Conservation (phyloP, 1,284 basidiomycete genomes). For the Tilletia indica region DNA sequence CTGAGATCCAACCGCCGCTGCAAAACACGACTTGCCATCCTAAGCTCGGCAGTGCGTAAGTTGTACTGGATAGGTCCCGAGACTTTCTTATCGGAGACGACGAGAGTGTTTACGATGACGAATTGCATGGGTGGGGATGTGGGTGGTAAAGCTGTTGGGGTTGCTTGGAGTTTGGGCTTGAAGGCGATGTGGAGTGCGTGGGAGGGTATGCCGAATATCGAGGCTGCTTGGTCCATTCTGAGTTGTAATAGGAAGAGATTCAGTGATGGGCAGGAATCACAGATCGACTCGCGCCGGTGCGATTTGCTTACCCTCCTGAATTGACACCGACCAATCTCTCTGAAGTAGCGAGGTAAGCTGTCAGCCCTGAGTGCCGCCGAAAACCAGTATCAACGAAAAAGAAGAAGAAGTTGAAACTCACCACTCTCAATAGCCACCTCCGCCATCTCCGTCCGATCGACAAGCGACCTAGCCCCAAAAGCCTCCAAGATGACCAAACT, state of each 20-base stretch:
- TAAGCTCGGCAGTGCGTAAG: constrained; percentile 50
- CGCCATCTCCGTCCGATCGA: constrained; percentile 47
- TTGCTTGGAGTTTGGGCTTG: constrained; percentile 34
- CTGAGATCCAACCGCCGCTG: constrained; percentile 27
- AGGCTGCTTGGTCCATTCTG: constrained; percentile 51
- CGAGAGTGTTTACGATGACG: constrained; percentile 52
- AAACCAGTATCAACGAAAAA: too few species aligned
- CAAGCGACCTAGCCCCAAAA: constrained; percentile 37
- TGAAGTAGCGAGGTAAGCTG: not conserved
- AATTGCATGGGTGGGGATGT: constrained; percentile 30
- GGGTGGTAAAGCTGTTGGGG: constrained; percentile 35
- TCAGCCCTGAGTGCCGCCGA: not conserved
- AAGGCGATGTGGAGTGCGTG: constrained; percentile 52
- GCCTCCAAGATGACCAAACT: constrained; percentile 50
- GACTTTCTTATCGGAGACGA: constrained; percentile 53
- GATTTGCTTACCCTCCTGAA: constrained; percentile 38
- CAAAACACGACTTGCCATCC: constrained; percentile 44
- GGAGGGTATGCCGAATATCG: constrained; percentile 47
- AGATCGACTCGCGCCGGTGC: too few species aligned
- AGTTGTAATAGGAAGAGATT: not conserved
- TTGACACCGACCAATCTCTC: constrained; percentile 51
- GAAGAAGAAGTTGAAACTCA: not conserved
- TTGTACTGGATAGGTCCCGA: constrained; percentile 53
- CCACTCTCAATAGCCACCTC: constrained; percentile 51
- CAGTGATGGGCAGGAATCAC: too few species aligned